phyloP scores from a whole-genome alignment of 192 early-diverging fungal species.

The Rhizophagus sp. region DNA sequence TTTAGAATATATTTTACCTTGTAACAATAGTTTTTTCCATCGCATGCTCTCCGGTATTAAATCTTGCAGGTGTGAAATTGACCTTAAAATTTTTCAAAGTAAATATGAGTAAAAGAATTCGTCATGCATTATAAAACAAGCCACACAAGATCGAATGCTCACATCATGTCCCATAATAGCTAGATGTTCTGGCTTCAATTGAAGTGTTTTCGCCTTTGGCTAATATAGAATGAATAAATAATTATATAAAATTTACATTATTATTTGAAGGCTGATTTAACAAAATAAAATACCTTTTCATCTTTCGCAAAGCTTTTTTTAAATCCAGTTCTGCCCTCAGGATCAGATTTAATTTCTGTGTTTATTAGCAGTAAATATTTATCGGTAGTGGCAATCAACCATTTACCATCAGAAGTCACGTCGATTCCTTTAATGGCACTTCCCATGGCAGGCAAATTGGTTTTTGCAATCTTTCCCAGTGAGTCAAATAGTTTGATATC shows the following conservation, averaged over 20 bases:
- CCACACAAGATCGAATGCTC: neutral
- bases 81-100: slow-evolving; percentile 34
- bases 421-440: slow-evolving; percentile 90
- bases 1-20: slow-evolving; percentile 31
- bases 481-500: slow-evolving; percentile 86
- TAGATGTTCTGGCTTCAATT: slow-evolving; percentile 87
- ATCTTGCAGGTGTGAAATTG: slow-evolving; percentile 84
- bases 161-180: slow-evolving; percentile 67
- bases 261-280: neutral
- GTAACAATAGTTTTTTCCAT: slow-evolving; percentile 86
- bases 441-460: slow-evolving; percentile 79
- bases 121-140: too few relatives aligned
- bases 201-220: slow-evolving; percentile 67
- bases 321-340: slow-evolving; percentile 61
- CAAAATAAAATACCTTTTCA: slow-evolving; percentile 51
- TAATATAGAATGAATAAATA: slow-evolving; percentile 16
- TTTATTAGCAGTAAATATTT: slow-evolving; percentile 84
- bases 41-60: slow-evolving; percentile 74
- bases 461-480: slow-evolving; percentile 82
- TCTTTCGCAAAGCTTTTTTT: slow-evolving; percentile 63
- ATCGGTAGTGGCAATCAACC: slow-evolving; percentile 85
- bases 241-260: neutral
- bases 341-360: slow-evolving; percentile 59
- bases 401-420: slow-evolving; percentile 83
- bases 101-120: neutral